Evolutionary conservation across 345 rosid species (phyloP), one percentile per base, ranked within the genome.

Genomic region (Populus ilicifolia): DNA sequence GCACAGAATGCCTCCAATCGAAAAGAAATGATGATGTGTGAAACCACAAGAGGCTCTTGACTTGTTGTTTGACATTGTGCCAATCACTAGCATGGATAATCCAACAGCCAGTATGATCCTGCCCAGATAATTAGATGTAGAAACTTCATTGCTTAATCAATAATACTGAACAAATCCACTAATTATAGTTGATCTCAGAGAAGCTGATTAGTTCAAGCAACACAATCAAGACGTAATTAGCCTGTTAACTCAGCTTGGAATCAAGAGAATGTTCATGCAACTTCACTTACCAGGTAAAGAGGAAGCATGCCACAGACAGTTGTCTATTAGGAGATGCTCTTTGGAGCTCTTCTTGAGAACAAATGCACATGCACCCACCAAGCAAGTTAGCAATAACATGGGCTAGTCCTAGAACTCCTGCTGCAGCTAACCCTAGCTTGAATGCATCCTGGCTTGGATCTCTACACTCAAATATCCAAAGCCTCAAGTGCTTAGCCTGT

Each of bases 401-500:
- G 67, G 97, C 97, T 21, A 89, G 20, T 4, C 44, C 85, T 62
- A 95, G 75, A 74, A 95, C 82, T n/a, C 74, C 90, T 12, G 90
- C 96, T 46, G 99, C 98, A 29, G 84, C 93, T 64, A 91, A 76
- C 54, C 98, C 99, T 21, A 90, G 84, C 87, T 85, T 89, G 83
- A 89, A 95, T 17, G 98, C 98, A 30, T 80, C 93, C 8, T 84
- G 90, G 86, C 98, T 95, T 29, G 98, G 98, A 6, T 93, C 90
- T 84, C 85, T 89, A 73, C 98, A 95, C 84, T 95, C 98, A 72
- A 92, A 95, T 79, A 95, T 76, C 94, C 91, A 93, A 13, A 95
- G 78, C 87, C 90, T 87, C 85, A 92, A 65, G 79, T 95, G 98
- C 84, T 86, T 93, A 78, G 86, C 98, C 98, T 94, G 76, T 64